These are phyloP conservation scores for Rhizopus sp. DNA, from an alignment of 371 early-diverging fungal species.

Conservation along the genomic window DNA sequence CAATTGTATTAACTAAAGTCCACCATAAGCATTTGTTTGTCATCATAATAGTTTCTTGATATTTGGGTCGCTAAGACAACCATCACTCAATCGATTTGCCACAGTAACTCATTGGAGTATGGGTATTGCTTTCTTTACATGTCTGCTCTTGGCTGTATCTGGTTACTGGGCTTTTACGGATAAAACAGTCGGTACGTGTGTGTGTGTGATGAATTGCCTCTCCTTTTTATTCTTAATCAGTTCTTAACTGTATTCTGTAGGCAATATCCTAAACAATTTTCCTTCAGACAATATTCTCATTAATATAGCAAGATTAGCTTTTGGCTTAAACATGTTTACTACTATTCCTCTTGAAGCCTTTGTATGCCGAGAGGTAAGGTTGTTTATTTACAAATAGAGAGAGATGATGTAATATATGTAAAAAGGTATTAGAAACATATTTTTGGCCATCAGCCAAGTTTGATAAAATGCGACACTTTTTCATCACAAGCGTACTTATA, in stretches of 20 bases:
- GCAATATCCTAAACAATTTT: constrained; percentile 83
- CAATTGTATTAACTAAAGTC: no score
- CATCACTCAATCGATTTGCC: constrained; percentile 72
- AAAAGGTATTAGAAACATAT: constrained; percentile 63
- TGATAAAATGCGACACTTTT: constrained; percentile 55
- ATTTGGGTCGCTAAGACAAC: constrained; percentile 74
- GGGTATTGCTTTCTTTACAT: constrained; percentile 64
- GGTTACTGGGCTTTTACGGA: constrained; percentile 76
- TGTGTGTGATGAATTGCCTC: neutral
- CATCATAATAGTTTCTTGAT: constrained; percentile 85
- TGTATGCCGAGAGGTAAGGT: constrained; percentile 75
- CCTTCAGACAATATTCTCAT: constrained; percentile 69
- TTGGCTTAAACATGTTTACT: constrained; percentile 84
- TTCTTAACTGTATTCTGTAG: constrained; percentile 17
- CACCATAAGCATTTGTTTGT: constrained; percentile 69
- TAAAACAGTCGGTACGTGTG: constrained; percentile 55
- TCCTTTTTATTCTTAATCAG: neutral
- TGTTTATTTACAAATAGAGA: neutral
- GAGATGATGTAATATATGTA: neutral
- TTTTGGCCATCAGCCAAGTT: constrained; percentile 56
- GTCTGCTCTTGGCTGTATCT: constrained; percentile 63
- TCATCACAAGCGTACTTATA: constrained; percentile 65
- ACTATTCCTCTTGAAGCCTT: constrained; percentile 78
- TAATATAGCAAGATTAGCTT: constrained; percentile 57
- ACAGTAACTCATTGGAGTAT: constrained; percentile 74